Conservation (phyloP, 1,139 yeast genomes). For the Meyerozyma athensensis region DNA sequence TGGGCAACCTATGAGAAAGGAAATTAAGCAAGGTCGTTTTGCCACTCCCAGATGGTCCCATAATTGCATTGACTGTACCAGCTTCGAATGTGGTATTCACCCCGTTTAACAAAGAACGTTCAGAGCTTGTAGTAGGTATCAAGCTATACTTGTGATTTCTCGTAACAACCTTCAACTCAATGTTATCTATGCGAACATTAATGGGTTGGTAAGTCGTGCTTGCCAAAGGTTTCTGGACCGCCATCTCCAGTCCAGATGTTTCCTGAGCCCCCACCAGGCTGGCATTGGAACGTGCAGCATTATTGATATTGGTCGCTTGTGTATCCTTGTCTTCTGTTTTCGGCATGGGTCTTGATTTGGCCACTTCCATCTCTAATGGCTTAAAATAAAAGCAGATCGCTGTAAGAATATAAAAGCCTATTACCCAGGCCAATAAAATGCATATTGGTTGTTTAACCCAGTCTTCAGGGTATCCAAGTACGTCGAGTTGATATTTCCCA, state of each 20-base stretch:
- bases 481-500: slow-evolving; percentile 50
- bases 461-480: slow-evolving; percentile 56
- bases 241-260: not conserved
- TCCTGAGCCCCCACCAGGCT: too few species aligned
- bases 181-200: not conserved
- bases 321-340: slow-evolving; percentile 16
- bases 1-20: slow-evolving; percentile 57
- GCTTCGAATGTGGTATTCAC: slow-evolving; percentile 57
- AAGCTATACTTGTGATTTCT: not conserved
- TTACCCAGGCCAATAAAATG: slow-evolving; percentile 53
- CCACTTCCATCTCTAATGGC: slow-evolving; percentile 52
- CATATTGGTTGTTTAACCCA: slow-evolving; percentile 71
- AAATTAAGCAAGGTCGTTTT: slow-evolving; percentile 70
- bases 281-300: too few species aligned
- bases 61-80: slow-evolving; percentile 67
- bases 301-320: too few species aligned
- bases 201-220: not conserved
- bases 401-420: slow-evolving; percentile 51
- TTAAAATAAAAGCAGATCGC: slow-evolving; percentile 40
- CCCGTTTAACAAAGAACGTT: slow-evolving; percentile 36
- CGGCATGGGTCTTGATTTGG: slow-evolving; percentile 29
- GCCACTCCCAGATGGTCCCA: slow-evolving; percentile 91
- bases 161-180: not conserved
- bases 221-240: not conserved
- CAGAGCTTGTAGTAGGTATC: not conserved